These are phyloP conservation scores for Euryodendron excelsum DNA, from an alignment of 148 eudicot species.

Conservation along the genomic window DNA sequence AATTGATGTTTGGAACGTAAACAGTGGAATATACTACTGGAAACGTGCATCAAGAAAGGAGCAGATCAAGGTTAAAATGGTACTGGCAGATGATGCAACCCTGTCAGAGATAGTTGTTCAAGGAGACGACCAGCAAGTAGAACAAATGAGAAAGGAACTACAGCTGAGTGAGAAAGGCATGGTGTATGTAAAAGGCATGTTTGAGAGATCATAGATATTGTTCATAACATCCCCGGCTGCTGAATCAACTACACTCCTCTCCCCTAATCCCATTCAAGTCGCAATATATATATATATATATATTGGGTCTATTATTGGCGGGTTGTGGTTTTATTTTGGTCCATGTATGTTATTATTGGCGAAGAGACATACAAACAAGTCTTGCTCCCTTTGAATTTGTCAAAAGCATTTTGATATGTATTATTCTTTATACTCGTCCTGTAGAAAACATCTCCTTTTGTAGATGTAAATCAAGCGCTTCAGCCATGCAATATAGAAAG, in stretches of 20 bases:
- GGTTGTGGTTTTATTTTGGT: neutral
- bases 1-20: constrained; percentile 5
- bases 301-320: neutral
- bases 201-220: constrained; percentile 45
- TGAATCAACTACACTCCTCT: too few relatives aligned
- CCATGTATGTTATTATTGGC: neutral
- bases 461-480: neutral
- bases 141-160: constrained; percentile 80
- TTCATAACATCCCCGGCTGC: neutral
- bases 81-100: constrained; percentile 71
- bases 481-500: neutral
- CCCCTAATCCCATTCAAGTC: too few relatives aligned
- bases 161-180: constrained; percentile 84
- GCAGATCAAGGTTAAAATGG: constrained; percentile 87
- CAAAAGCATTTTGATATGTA: neutral
- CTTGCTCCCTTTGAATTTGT: neutral
- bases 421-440: neutral
- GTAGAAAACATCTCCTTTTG: neutral
- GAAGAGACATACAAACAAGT: neutral
- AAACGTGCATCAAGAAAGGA: constrained; percentile 80
- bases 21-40: constrained; percentile 92
- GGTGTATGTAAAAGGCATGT: constrained; percentile 92
- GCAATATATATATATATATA: too few relatives aligned
- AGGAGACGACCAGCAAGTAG: constrained; percentile 89
- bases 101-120: constrained; percentile 76